Evolutionary conservation across 371 early-diverging fungal species (phyloP).

Genomic region (Circinella minor): DNA sequence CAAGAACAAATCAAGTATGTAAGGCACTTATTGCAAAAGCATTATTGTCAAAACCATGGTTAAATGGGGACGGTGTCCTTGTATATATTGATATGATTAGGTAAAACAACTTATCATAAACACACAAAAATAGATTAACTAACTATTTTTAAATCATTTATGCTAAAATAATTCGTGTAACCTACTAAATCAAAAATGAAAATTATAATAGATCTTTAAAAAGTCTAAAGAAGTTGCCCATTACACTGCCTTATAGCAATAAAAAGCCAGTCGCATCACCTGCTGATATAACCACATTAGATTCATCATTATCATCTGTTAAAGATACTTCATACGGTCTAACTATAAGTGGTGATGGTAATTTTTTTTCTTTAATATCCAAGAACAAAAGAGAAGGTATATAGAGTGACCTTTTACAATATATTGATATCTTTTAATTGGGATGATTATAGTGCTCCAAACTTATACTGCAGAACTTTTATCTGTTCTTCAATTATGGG

Average conservation of each 20-base stretch:
- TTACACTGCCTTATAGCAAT: too few species aligned
- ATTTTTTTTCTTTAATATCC: too few species aligned
- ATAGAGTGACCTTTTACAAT: neutral
- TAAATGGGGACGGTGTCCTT: constrained; percentile 14
- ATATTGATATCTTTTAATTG: too few species aligned
- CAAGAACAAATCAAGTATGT: constrained; percentile 21
- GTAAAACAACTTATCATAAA: neutral
- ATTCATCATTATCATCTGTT: neutral
- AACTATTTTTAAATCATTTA: too few species aligned
- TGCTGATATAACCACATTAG: neutral
- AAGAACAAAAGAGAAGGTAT: neutral
- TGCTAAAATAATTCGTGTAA: too few species aligned
- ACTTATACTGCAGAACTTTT: constrained; percentile 9
- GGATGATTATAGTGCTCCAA: neutral
- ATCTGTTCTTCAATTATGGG: constrained; percentile 24
- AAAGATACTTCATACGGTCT: neutral
- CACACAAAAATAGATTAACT: neutral
- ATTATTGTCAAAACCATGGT: constrained; percentile 12
- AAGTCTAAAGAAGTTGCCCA: neutral
- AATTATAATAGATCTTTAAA: neutral
- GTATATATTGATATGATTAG: constrained; percentile 18
- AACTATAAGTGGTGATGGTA: constrained; percentile 4
- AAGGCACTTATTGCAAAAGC: constrained; percentile 24
- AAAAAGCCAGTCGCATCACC: neutral
- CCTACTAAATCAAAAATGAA: neutral